Base-by-base conservation (phyloP, 2,329 filamentous ascomycete genomes). In the Botrytis medusae region DNA sequence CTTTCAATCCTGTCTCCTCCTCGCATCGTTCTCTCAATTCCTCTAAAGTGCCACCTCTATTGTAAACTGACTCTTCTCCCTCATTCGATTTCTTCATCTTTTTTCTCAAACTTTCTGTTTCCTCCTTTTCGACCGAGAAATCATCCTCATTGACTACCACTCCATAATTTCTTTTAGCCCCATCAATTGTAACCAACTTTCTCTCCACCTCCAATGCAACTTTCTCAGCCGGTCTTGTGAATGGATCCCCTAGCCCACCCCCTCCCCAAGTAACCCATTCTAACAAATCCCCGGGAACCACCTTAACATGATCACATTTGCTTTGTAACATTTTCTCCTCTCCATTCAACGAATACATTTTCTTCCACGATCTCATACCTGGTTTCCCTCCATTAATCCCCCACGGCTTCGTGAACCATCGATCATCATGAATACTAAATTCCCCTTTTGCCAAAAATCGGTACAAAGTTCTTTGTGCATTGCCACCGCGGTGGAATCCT, bases 181-280 rank as follows among this genome's bases (percentile, higher is more conserved):
- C 59, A 20, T 63, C 44, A 10, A 64, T n/a, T 10, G 59, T 64
- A 9, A 63, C 59, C 3, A 71, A 25, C 6, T 71, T 71, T 14
- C 59, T 71, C 60, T 71, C 57, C 18, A 71, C 69, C 42, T 71
- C 69, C 29, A 71, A 40, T 22, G 69, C 69, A 40, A 71, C 69
- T 42, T 62, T 63, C 34, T 71, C 69, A 29, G 57, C 69, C 20
- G 59, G 59, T 62, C 69, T 71, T 2, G 69, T 63, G 16, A 62
- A 16, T 10, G 69, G 59, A 62, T 63, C 59, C 32, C 69, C 69
- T 2, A 71, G 44, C 22, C 59, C 69, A 22, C 69, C 69, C 6
- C 59, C 69, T 44, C 57, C 69, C 69, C 69, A 71, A 12, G 69
- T 71, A 8, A 63, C 69, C 69, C 69, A 71, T 63, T 71, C 69